Evolutionary conservation across 352 stramenopile species (phyloP).

Genomic region (Globisporangium radiosum): DNA sequence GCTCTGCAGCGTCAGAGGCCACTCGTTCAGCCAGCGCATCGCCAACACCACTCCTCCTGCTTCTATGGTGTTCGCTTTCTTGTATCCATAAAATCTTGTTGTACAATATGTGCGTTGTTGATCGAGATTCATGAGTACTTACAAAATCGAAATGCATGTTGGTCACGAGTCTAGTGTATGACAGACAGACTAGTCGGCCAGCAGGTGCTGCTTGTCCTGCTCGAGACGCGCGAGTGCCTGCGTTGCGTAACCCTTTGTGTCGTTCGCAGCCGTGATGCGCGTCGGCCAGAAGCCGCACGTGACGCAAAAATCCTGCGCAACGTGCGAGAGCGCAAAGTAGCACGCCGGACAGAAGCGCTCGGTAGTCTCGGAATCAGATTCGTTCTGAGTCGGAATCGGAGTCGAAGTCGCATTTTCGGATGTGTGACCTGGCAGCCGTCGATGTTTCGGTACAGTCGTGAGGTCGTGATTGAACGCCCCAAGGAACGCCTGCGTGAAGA

Average conservation of each 20-base stretch:
- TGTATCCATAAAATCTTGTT: too few relatives aligned
- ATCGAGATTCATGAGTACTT: too few relatives aligned
- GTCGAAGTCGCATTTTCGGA: not conserved
- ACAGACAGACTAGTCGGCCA: not conserved
- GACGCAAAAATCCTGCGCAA: constrained; percentile 44
- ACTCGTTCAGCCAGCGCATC: too few relatives aligned
- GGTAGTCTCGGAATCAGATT: too few relatives aligned
- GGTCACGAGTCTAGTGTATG: not conserved
- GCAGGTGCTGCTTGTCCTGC: constrained; percentile 20
- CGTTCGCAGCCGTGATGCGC: constrained; percentile 42
- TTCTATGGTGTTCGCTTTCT: too few relatives aligned
- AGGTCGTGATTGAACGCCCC: constrained; percentile 41
- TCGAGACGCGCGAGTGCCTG: constrained; percentile 36
- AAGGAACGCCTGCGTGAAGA: constrained; percentile 62
- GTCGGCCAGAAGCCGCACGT: constrained; percentile 71
- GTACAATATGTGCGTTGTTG: too few relatives aligned
- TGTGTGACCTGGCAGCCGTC: not conserved
- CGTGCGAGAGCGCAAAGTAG: constrained; percentile 37
- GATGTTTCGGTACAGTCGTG: constrained; percentile 31
- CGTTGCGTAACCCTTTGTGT: constrained; percentile 40
- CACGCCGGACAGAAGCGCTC: constrained; percentile 24
- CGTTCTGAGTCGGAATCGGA: not conserved
- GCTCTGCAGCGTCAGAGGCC: too few relatives aligned
- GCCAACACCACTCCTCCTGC: too few relatives aligned
- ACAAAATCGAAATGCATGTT: not conserved